phyloP scores from a whole-genome alignment of 2,329 filamentous ascomycete species.

The Penicillium concentricum region DNA sequence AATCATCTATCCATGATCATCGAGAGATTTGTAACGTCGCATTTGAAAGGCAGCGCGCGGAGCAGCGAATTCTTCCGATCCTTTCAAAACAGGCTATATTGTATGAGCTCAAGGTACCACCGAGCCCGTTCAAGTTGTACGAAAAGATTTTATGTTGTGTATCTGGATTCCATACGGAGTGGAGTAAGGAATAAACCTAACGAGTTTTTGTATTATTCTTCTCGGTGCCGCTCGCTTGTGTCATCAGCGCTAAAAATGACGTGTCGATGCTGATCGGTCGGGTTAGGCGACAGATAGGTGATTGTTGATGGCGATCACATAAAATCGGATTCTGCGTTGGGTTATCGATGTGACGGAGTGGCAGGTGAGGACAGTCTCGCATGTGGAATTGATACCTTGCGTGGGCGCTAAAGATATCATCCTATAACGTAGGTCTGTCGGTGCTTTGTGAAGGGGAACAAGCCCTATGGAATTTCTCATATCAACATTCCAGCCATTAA shows the following conservation, averaged over 20 bases:
- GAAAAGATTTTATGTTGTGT: not conserved
- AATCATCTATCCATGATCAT: not conserved
- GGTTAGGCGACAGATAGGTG: not conserved
- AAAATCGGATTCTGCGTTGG: not conserved
- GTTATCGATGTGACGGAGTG: not conserved
- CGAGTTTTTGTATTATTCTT: not conserved
- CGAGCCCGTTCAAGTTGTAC: not conserved
- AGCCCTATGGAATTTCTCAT: not conserved
- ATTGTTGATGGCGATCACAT: not conserved
- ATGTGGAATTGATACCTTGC: not conserved
- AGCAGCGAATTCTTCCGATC: not conserved
- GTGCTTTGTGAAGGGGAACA: not conserved
- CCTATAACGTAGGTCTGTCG: not conserved
- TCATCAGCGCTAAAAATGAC: constrained; percentile 7
- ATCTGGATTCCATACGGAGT: not conserved
- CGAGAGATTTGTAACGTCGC: too few species aligned
- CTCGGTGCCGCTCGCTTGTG: not conserved
- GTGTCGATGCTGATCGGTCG: constrained; percentile 10
- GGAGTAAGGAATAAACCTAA: not conserved
- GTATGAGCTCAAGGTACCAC: not conserved
- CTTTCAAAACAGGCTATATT: not conserved
- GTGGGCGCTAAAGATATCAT: not conserved
- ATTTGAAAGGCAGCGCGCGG: not conserved
- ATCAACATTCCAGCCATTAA: not conserved
- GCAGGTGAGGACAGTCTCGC: not conserved